phyloP scores from a whole-genome alignment of 2,329 filamentous ascomycete genomes.

The Fusarium humuli region DNA sequence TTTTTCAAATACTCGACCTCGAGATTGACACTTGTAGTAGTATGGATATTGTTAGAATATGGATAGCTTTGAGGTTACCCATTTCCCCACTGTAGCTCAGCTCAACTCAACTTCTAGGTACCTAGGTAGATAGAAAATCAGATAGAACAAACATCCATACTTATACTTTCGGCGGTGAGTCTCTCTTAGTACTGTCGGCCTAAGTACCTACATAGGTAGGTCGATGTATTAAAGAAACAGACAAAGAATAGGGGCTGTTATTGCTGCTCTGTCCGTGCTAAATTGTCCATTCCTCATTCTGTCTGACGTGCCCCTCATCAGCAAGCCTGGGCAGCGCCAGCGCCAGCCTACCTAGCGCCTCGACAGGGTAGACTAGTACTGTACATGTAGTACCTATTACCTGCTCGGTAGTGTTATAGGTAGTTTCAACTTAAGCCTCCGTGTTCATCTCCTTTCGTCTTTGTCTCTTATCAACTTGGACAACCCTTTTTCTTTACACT shows the following conservation, averaged over 20 bases:
- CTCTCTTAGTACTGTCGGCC: background rate
- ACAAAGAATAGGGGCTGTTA: conserved; percentile 16
- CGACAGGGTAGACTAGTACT: conserved; percentile 18
- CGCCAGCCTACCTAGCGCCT: conserved; percentile 6
- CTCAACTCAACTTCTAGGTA: conserved; percentile 6
- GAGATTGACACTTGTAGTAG: background rate
- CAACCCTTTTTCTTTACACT: conserved; percentile 26
- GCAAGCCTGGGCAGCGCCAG: background rate
- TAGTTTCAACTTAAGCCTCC: conserved; percentile 32
- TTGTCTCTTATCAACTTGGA: conserved; percentile 6
- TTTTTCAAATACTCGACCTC: background rate
- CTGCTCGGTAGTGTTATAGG: background rate
- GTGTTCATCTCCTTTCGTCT: conserved; percentile 21
- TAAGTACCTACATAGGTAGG: background rate
- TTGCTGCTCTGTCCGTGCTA: conserved; percentile 9
- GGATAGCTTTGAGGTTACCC: background rate
- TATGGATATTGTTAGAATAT: background rate
- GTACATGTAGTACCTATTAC: background rate
- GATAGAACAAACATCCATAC: background rate
- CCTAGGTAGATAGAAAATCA: background rate
- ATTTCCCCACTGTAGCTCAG: conserved; percentile 23
- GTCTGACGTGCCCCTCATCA: conserved; percentile 44
- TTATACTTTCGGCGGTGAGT: conserved; percentile 3
- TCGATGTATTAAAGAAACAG: background rate
- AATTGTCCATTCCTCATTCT: conserved; percentile 37